These are phyloP conservation scores for Scytalidium sp. DNA, from an alignment of 2,329 filamentous ascomycete genomes.

Conservation along the genomic window DNA sequence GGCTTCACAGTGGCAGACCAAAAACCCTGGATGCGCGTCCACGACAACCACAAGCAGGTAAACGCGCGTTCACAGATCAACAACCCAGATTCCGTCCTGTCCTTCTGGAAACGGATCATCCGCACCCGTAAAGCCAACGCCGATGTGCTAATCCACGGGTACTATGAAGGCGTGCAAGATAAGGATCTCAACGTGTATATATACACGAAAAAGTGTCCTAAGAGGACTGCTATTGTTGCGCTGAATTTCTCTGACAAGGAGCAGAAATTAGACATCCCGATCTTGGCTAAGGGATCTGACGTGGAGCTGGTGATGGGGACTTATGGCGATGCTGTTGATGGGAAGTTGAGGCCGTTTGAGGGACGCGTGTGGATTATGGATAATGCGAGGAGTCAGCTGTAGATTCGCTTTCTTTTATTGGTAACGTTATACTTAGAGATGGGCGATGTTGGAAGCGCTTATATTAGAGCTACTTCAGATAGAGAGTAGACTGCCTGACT, in stretches of 20 bases:
- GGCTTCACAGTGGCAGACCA: slow-evolving; percentile 46
- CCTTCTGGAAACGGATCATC: slow-evolving; percentile 27
- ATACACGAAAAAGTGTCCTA: slow-evolving; percentile 36
- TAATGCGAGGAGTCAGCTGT: too few species aligned
- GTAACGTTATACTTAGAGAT: too few species aligned
- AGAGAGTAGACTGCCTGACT: too few species aligned
- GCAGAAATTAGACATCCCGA: slow-evolving; percentile 20
- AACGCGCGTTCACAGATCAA: slow-evolving; percentile 54
- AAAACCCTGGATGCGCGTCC: neutral
- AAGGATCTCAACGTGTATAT: slow-evolving; percentile 42
- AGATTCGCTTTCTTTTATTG: too few species aligned
- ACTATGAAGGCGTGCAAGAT: slow-evolving; percentile 49
- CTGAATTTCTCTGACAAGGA: slow-evolving; percentile 43
- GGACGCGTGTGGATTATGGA: too few species aligned
- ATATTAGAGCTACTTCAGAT: too few species aligned
- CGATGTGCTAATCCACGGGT: slow-evolving; percentile 59
- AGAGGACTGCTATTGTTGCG: slow-evolving; percentile 34
- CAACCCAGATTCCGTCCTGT: slow-evolving; percentile 19
- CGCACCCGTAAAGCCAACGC: slow-evolving; percentile 42
- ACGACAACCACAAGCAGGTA: slow-evolving; percentile 29
- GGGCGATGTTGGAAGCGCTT: too few species aligned
- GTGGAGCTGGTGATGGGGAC: too few species aligned
- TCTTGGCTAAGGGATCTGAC: too few species aligned
- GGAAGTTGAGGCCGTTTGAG: too few species aligned
- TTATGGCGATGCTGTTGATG: too few species aligned